phyloP scores from a whole-genome alignment of 2,329 filamentous ascomycete genomes.

The Neopestalotiopsis sp. region DNA sequence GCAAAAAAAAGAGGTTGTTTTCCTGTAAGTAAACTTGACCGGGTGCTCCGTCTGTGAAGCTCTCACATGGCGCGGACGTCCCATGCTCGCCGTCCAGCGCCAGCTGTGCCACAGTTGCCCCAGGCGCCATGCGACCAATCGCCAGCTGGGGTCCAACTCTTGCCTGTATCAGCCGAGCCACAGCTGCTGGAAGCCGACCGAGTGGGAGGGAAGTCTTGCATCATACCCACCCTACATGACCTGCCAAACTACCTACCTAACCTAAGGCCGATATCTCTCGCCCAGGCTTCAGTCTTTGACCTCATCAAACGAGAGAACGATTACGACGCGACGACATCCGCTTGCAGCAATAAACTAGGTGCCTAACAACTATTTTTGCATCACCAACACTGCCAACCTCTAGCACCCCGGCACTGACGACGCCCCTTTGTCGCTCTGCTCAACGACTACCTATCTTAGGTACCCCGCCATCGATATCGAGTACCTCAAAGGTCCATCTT shows the following conservation, averaged over 20 bases:
- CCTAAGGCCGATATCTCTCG: slow-evolving; percentile 2
- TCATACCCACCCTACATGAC: slow-evolving; percentile 19
- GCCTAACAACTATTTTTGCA: neutral
- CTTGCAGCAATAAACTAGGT: neutral
- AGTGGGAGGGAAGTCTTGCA: slow-evolving; percentile 19
- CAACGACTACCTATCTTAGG: neutral
- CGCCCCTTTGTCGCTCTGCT: slow-evolving; percentile 4
- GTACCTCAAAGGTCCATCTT: neutral
- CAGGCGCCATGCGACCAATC: slow-evolving; percentile 1
- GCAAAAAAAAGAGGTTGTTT: neutral
- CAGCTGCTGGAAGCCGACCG: neutral
- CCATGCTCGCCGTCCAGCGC: neutral
- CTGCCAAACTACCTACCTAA: slow-evolving; percentile 11
- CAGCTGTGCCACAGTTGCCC: slow-evolving; percentile 4
- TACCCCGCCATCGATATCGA: slow-evolving; percentile 17
- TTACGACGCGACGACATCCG: slow-evolving; percentile 2
- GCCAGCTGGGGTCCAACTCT: neutral
- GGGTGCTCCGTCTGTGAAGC: neutral
- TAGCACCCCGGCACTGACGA: neutral
- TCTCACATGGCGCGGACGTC: neutral
- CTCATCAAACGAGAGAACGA: slow-evolving; percentile 1
- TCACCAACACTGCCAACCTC: neutral
- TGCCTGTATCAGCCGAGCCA: slow-evolving; percentile 6
- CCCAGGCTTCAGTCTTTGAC: slow-evolving; percentile 19
- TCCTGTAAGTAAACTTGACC: neutral